These are phyloP conservation scores for Aspergillus campestris DNA, from an alignment of 495 filamentous ascomycete species.

Conservation along the genomic window DNA sequence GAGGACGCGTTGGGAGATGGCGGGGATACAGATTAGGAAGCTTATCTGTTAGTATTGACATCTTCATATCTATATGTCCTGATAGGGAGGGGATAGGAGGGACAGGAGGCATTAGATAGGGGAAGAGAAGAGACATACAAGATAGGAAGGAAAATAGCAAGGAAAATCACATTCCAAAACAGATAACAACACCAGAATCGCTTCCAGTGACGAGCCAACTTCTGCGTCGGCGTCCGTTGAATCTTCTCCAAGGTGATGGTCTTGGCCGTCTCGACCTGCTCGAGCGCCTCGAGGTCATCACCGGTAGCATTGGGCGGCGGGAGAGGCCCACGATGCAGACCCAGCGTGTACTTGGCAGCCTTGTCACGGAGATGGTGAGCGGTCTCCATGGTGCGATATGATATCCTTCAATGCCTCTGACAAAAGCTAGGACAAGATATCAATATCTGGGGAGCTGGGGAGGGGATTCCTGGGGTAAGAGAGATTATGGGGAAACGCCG, in stretches of 20 bases:
- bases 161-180: constrained; percentile 26
- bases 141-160: constrained; percentile 33
- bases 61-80: background rate
- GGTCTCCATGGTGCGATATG: constrained; percentile 11
- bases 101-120: background rate
- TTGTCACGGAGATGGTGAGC: constrained; percentile 5
- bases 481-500: no score
- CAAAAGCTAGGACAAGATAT: no score
- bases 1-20: constrained; percentile 35
- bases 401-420: constrained; percentile 16
- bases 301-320: constrained; percentile 5
- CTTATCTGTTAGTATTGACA: constrained; percentile 9
- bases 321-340: constrained; percentile 29
- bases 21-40: constrained; percentile 35
- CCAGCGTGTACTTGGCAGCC: constrained; percentile 27
- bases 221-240: constrained; percentile 17
- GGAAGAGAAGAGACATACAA: constrained; percentile 26
- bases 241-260: constrained; percentile 22
- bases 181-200: constrained; percentile 37
- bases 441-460: no score
- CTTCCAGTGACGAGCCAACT: constrained; percentile 27
- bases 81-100: no score
- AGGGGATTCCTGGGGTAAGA: no score
- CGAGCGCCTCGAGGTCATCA: constrained; percentile 14
- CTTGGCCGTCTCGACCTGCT: constrained; percentile 22